Evolutionary conservation across 495 filamentous ascomycete species (phyloP).

Genomic region (Aspergillus sclerotiicarbonarius): DNA sequence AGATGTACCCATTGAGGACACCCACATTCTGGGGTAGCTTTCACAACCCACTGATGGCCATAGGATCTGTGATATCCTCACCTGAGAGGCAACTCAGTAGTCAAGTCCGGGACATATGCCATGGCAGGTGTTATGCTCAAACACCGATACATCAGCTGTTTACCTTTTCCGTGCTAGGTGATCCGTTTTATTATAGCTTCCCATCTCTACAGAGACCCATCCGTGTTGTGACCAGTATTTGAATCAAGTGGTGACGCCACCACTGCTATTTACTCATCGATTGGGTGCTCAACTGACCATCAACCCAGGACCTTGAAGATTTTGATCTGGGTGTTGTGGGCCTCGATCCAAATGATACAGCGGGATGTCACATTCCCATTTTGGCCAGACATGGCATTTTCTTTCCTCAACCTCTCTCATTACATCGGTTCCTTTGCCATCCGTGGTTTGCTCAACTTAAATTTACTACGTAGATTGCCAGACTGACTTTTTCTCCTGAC

Average conservation of each 20-base stretch:
- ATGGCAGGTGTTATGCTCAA: no score
- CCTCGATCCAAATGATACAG: slow-evolving; percentile 26
- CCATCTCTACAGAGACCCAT: background rate
- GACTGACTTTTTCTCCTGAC: slow-evolving; percentile 20
- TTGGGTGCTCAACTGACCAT: background rate
- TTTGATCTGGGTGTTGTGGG: slow-evolving; percentile 18
- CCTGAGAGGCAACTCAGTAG: no score
- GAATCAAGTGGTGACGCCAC: slow-evolving; percentile 15
- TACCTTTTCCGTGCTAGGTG: no score
- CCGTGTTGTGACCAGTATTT: background rate
- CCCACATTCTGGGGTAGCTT: slow-evolving; percentile 17
- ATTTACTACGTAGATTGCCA: background rate
- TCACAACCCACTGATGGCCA: background rate
- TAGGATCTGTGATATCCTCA: background rate
- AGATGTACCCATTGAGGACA: background rate
- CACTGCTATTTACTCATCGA: background rate
- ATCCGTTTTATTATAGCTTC: background rate
- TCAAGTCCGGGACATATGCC: no score
- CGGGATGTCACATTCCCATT: slow-evolving; percentile 35
- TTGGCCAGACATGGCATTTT: slow-evolving; percentile 12
- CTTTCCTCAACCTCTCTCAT: slow-evolving; percentile 19
- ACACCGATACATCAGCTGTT: no score
- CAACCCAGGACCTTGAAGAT: background rate
- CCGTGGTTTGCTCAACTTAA: slow-evolving; percentile 21
- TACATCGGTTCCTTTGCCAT: slow-evolving; percentile 20